A percentile compares a stretch with the other conserved stretches of the same genome.
These are phyloP conservation scores for Plasmodium malariae DNA, from an alignment of 169 alveolate species.

Conservation along the genomic window DNA sequence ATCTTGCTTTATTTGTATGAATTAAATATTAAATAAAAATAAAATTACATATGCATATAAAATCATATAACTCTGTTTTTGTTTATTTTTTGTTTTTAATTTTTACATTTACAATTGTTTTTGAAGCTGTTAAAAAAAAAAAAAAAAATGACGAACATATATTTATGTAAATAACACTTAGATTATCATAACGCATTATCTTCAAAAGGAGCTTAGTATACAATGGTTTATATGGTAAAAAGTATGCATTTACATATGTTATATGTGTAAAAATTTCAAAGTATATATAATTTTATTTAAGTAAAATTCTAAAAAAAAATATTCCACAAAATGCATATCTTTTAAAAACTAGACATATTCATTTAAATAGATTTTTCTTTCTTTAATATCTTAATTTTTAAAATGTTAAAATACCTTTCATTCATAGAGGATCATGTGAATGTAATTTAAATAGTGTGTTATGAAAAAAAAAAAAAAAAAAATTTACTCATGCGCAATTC, in stretches of 20 bases:
- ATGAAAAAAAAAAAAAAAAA: slow-evolving; percentile 31
- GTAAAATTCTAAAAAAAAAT: background rate
- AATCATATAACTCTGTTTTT: background rate
- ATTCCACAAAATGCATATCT: too few species aligned
- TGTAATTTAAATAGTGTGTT: too few species aligned
- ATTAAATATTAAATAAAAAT: too few species aligned
- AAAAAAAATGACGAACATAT: too few species aligned
- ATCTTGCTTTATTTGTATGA: background rate
- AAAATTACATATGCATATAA: background rate
- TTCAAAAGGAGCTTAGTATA: background rate
- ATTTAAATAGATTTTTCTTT: too few species aligned
- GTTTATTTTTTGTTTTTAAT: too few species aligned
- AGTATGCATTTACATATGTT: background rate
- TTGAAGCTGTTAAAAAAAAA: background rate
- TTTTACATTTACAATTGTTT: background rate
- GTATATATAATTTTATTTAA: background rate
- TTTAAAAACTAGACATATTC: too few species aligned
- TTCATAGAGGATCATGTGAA: too few species aligned
- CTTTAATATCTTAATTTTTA: too few species aligned
- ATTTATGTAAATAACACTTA: too few species aligned
- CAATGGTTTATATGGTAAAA: background rate
- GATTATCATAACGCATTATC: too few species aligned
- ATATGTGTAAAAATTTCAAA: background rate
- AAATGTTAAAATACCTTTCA: too few species aligned
- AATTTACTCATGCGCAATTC: slow-evolving; percentile 44